Evolutionary conservation across 2,329 filamentous ascomycete genomes (phyloP).

Genomic region (Pseudogymnoascus sp.): DNA sequence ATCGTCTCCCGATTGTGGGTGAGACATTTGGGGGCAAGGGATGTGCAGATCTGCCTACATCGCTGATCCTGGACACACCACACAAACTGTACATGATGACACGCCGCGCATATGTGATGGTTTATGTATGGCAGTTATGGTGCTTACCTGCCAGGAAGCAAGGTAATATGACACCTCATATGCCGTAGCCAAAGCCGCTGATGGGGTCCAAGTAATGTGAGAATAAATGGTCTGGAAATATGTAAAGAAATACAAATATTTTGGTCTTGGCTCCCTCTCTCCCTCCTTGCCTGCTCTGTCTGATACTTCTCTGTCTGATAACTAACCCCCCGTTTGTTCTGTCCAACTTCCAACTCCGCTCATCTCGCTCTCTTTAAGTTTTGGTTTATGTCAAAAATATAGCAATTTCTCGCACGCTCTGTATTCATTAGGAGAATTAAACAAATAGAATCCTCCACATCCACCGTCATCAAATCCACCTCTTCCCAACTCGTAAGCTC

Average conservation of each 20-base stretch:
- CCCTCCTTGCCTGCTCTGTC: not conserved
- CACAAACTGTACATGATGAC: not conserved
- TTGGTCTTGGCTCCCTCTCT: not conserved
- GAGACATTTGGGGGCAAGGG: not conserved
- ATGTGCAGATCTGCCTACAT: not conserved
- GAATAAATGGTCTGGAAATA: not conserved
- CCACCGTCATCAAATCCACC: not conserved
- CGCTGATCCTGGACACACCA: not conserved
- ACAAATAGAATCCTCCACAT: not conserved
- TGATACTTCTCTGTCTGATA: too few species aligned
- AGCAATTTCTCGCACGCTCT: not conserved
- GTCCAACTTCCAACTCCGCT: not conserved
- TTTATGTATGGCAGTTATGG: too few species aligned
- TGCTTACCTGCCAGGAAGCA: too few species aligned
- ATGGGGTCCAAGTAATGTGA: not conserved
- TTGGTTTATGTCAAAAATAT: not conserved
- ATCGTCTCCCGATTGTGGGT: not conserved
- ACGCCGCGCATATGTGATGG: not conserved
- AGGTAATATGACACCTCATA: not conserved
- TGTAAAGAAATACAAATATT: not conserved
- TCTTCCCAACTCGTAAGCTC: not conserved
- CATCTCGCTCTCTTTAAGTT: not conserved
- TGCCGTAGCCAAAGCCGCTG: not conserved
- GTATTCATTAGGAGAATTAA: conserved; percentile 3
- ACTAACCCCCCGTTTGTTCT: not conserved